Conservation (phyloP, 1,139 yeast species). For the Groenewaldozyma auringiensis region DNA sequence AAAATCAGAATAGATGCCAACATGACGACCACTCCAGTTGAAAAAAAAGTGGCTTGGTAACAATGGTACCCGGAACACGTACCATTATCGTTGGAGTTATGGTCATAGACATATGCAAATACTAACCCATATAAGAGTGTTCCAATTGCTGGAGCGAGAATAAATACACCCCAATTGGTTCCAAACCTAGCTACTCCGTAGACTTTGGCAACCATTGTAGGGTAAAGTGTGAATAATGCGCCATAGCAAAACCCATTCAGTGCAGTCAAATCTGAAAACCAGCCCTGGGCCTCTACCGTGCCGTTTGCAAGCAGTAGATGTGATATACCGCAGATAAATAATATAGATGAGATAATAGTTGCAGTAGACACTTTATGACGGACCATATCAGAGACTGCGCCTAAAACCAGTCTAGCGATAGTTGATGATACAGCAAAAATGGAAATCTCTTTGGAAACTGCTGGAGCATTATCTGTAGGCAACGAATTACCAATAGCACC, state of each 20-base stretch:
- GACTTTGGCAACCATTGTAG: constrained; percentile 69
- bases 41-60: constrained; percentile 20
- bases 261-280: constrained; percentile 42
- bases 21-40: constrained; percentile 20
- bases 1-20: constrained; percentile 16
- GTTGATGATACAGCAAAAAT: constrained; percentile 52
- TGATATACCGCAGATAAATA: constrained; percentile 21
- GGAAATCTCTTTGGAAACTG: constrained; percentile 42
- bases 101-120: constrained; percentile 63
- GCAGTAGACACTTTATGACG: constrained; percentile 25
- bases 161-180: constrained; percentile 86
- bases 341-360: constrained; percentile 20
- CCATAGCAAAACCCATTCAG: constrained; percentile 74
- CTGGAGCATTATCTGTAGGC: constrained; percentile 21
- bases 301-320: constrained; percentile 20
- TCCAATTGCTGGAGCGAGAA: constrained; percentile 89
- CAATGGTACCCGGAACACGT: constrained; percentile 21
- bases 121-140: constrained; percentile 60
- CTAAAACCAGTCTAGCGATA: constrained; percentile 55
- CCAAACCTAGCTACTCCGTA: constrained; percentile 94
- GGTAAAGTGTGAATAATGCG: constrained; percentile 74
- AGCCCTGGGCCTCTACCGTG: constrained; percentile 23
- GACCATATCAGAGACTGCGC: constrained; percentile 53
- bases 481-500: constrained; percentile 46
- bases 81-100: constrained; percentile 9